These are phyloP conservation scores for Populus hybrid DNA, from an alignment of 441 rosid genomes.

Conservation along the genomic window DNA sequence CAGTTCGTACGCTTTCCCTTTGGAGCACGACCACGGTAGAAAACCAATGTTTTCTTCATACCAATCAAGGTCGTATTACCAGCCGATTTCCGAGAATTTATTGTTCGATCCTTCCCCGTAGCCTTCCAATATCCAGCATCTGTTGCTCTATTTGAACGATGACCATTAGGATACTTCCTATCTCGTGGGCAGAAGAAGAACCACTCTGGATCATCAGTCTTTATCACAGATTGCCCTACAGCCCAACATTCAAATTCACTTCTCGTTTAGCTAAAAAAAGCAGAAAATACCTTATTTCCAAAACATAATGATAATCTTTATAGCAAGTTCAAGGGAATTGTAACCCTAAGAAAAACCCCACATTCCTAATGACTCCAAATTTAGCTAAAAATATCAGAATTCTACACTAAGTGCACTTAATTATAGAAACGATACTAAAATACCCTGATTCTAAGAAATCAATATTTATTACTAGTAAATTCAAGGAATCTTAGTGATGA, in stretches of 20 bases:
- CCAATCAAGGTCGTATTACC: slow-evolving; percentile 39
- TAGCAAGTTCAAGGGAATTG: no score
- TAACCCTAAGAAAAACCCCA: background rate
- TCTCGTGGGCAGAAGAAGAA: slow-evolving; percentile 93
- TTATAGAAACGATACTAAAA: background rate
- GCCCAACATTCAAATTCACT: slow-evolving; percentile 6
- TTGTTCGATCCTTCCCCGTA: slow-evolving; percentile 86
- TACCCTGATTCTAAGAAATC: slow-evolving; percentile 5
- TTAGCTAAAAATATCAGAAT: background rate
- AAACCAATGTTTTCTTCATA: slow-evolving; percentile 93
- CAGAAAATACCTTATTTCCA: background rate
- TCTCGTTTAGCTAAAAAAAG: background rate
- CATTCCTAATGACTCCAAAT: background rate
- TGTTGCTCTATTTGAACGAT: slow-evolving; percentile 87
- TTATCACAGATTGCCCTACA: slow-evolving; percentile 72
- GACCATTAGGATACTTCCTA: slow-evolving; percentile 87
- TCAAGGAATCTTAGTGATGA: slow-evolving; percentile 19
- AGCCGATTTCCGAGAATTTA: slow-evolving; percentile 53
- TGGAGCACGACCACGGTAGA: slow-evolving; percentile 88
- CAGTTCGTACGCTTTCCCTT: slow-evolving; percentile 77
- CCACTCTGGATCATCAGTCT: slow-evolving; percentile 88
- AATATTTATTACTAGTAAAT: background rate
- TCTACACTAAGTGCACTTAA: background rate
- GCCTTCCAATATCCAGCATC: slow-evolving; percentile 95
- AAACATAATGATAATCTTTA: no score